These are phyloP conservation scores for Choiromyces venosus DNA, from an alignment of 495 filamentous ascomycete genomes.

Conservation along the genomic window DNA sequence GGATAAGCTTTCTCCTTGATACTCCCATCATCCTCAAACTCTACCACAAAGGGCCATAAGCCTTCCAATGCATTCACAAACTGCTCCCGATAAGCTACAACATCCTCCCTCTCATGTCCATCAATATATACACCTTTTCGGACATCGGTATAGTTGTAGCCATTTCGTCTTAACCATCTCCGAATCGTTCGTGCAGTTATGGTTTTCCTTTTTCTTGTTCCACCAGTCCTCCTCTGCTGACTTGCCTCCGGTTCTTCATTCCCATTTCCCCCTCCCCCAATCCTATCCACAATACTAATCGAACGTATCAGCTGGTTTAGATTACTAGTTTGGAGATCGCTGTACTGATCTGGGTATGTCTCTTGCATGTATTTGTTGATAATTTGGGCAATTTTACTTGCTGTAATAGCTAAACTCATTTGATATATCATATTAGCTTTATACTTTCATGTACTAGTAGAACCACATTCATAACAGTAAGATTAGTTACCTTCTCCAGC, in stretches of 20 bases:
- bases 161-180: slow-evolving; percentile 1
- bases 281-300: too few species aligned
- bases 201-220: not conserved
- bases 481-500: not conserved
- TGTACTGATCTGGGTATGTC: too few species aligned
- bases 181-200: not conserved
- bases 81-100: slow-evolving; percentile 4
- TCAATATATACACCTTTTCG: slow-evolving; percentile 11
- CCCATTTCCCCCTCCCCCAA: too few species aligned
- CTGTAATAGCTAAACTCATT: not conserved
- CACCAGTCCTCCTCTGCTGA: too few species aligned
- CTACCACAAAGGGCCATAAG: too few species aligned
- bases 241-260: too few species aligned
- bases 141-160: not conserved
- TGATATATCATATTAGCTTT: not conserved
- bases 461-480: too few species aligned
- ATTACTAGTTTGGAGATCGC: too few species aligned
- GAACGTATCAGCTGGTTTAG: too few species aligned
- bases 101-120: slow-evolving; percentile 10
- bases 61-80: not conserved
- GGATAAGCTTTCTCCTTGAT: too few species aligned
- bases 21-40: too few species aligned
- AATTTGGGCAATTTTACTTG: not conserved
- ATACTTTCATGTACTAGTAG: not conserved
- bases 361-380: not conserved